phyloP scores from a whole-genome alignment of 2,329 filamentous ascomycete species.

The Colletotrichum sp. region DNA sequence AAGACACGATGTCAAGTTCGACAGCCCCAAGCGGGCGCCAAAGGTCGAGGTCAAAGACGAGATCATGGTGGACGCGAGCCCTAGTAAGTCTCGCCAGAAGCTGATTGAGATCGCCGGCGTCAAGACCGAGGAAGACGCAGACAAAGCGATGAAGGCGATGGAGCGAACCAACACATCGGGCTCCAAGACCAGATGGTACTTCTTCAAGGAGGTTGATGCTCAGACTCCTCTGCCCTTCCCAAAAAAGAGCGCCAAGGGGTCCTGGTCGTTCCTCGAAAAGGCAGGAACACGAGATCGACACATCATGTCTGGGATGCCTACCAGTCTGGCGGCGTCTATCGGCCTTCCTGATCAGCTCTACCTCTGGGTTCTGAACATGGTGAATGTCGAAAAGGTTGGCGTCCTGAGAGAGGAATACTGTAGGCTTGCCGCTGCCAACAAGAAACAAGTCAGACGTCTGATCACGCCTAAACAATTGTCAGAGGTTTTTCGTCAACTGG shows the following conservation, averaged over 20 bases:
- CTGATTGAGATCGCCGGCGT: conserved; percentile 26
- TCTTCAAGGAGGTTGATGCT: conserved; percentile 46
- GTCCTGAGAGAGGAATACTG: conserved; percentile 66
- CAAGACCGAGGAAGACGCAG: conserved; percentile 45
- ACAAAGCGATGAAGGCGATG: conserved; percentile 53
- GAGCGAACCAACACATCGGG: conserved; percentile 49
- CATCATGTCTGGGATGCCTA: conserved; percentile 67
- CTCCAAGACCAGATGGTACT: conserved; percentile 49
- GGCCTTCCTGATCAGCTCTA: conserved; percentile 69
- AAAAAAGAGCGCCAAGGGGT: conserved; percentile 37
- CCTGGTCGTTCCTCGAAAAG: conserved; percentile 55
- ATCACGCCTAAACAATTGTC: conserved; percentile 51
- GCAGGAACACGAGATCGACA: conserved; percentile 59
- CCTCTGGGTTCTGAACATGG: conserved; percentile 68
- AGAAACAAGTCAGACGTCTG: conserved; percentile 47
- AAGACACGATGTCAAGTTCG: conserved; percentile 64
- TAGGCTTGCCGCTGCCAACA: conserved; percentile 53
- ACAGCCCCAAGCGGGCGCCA: conserved; percentile 53
- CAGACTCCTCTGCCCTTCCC: conserved; percentile 39
- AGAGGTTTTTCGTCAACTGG: conserved; percentile 62
- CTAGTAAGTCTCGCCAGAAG: conserved; percentile 18
- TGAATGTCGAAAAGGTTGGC: conserved; percentile 59
- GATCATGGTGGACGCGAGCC: conserved; percentile 22
- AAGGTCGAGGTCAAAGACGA: conserved; percentile 34
- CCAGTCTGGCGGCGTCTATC: conserved; percentile 45